These are phyloP conservation scores for Aaosphaeria pasadenensis DNA, from an alignment of 2,329 filamentous ascomycete genomes.

Conservation along the genomic window DNA sequence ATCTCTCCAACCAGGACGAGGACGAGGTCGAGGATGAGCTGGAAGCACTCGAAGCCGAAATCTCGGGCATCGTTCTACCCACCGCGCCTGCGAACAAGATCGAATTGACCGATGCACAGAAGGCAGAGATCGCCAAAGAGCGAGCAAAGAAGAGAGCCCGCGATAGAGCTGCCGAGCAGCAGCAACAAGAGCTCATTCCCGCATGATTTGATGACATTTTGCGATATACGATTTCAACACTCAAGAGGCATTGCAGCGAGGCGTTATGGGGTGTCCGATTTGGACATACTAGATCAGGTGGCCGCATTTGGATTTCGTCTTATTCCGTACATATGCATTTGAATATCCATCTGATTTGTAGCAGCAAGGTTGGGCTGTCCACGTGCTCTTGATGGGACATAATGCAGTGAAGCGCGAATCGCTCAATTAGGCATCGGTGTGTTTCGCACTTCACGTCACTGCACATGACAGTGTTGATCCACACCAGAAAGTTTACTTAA, in stretches of 20 bases:
- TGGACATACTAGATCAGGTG: too few relatives aligned
- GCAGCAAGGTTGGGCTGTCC: slow-evolving; percentile 1
- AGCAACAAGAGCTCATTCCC: slow-evolving; percentile 29
- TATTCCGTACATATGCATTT: too few relatives aligned
- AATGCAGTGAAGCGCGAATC: not conserved
- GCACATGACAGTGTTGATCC: not conserved
- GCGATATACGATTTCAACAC: too few relatives aligned
- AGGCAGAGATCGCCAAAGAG: slow-evolving; percentile 28
- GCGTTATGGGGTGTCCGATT: slow-evolving; percentile 19
- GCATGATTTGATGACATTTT: slow-evolving; percentile 17
- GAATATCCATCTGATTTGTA: too few relatives aligned
- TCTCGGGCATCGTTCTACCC: slow-evolving; percentile 43
- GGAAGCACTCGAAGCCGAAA: slow-evolving; percentile 70
- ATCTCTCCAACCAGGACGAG: slow-evolving; percentile 91
- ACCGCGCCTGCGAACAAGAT: slow-evolving; percentile 35
- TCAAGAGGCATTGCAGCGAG: slow-evolving; percentile 15
- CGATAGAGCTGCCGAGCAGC: slow-evolving; percentile 28
- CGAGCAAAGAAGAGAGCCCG: slow-evolving; percentile 29
- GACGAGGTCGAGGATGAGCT: slow-evolving; percentile 97
- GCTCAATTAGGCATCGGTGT: slow-evolving; percentile 4
- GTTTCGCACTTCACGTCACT: slow-evolving; percentile 6
- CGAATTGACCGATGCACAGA: slow-evolving; percentile 26
- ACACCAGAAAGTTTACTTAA: too few relatives aligned
- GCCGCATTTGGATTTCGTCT: too few relatives aligned
- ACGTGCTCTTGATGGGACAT: slow-evolving; percentile 14